Evolutionary conservation across 2,329 filamentous ascomycete species (phyloP), one percentile per base, ranked within the genome.

Genomic region (Stemphylium lycopersici): DNA sequence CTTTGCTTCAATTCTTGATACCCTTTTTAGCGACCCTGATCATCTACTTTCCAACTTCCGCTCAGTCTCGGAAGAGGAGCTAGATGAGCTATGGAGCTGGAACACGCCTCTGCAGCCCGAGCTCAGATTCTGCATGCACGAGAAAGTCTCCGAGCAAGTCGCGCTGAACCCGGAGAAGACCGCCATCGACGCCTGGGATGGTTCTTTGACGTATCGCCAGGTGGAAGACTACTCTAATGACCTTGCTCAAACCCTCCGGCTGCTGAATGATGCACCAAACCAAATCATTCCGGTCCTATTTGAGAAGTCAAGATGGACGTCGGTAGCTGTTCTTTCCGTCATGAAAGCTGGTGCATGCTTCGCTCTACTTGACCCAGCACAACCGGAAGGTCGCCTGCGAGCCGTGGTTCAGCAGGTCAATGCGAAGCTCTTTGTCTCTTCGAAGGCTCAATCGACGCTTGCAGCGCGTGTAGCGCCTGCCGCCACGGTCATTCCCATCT

Each of bases 31-130:
- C 37, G 50, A 61, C 29, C 48, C 55, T 15, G 56, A 62, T 33
- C 50, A 48, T 24, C 45, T 56, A 0, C 52, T 70, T 13, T 51
- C 62, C 2, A n/a, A 48, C 15, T 49, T 73, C 32, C 43, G 60
- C 6, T 51, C 55, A 3, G 63, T 69, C 18, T 66, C 53, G 6
- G 48, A 61, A 69, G 68, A 67, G n/a, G 80, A 82, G 50, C 61
- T 81, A 3, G 62, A 76, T 13, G 68, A 78, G 18, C 75, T 83
- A 38, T 83, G 81, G 81, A 64, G 65, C 3, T 81, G 80, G 78
- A 83, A 82, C 40, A 67, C 78, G 24, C 55, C 71, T 2, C 56
- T 82, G 2, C 80, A 80, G 16, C 76, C 78, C 2, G 72, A 73
- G 1, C 70, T 77, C 48, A 67, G 75, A 32, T 76, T 73, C 34